Percentiles rank a stretch among this genome's conserved stretches.
Conservation (phyloP, 169 alveolate genomes). For the Pseudocohnilembus persalinus region DNA sequence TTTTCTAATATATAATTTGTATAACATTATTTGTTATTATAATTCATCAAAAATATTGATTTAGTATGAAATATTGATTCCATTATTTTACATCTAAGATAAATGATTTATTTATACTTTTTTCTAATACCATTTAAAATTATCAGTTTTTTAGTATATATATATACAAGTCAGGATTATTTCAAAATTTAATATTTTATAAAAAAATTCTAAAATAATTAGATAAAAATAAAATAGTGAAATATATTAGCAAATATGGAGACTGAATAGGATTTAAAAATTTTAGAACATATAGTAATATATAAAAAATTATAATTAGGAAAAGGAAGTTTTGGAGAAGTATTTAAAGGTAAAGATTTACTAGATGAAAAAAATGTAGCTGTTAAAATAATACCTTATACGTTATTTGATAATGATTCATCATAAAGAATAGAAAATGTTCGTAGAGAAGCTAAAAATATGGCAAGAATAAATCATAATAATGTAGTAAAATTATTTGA, state of each 20-base stretch:
- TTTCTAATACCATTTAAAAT: too few species aligned
- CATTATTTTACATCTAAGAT: too few species aligned
- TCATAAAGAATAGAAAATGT: constrained; percentile 5
- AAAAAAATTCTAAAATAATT: too few species aligned
- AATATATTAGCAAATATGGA: background rate
- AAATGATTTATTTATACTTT: too few species aligned
- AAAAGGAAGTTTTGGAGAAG: constrained; percentile 22
- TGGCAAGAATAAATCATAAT: constrained; percentile 2
- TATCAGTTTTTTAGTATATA: too few species aligned
- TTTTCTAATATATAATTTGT: too few species aligned
- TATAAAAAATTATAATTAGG: constrained; percentile 11
- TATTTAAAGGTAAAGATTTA: constrained; percentile 1
- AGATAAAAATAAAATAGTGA: too few species aligned
- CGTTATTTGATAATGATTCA: background rate
- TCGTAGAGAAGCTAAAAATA: constrained; percentile 22
- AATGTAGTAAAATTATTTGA: constrained; percentile 10
- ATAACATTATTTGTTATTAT: too few species aligned
- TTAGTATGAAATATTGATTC: too few species aligned
- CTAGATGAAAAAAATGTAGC: background rate
- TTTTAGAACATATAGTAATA: background rate
- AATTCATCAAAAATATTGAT: too few species aligned
- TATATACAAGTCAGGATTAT: too few species aligned
- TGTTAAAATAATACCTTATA: constrained; percentile 8
- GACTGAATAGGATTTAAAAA: background rate
- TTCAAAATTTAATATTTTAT: too few species aligned